A percentile compares a stretch with the other conserved stretches of the same genome.
These are phyloP conservation scores for Physcomitrellopsis africana DNA, from an alignment of 225 moss, liverwort and hornwort genomes.

Conservation along the genomic window DNA sequence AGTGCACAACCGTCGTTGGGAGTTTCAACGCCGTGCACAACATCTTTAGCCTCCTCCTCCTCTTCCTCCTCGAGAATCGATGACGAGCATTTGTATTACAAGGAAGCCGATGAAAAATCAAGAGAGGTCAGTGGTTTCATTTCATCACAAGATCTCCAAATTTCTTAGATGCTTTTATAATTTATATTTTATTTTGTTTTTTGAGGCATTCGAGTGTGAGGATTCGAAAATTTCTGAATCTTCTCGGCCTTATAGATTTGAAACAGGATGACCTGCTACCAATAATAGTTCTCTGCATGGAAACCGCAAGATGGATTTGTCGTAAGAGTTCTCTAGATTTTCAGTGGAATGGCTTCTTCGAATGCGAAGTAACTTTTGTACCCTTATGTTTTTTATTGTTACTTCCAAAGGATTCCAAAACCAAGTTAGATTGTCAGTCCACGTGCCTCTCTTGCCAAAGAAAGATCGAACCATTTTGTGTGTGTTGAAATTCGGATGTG, in stretches of 20 bases:
- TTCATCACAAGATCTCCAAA: background rate
- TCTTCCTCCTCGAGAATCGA: conserved; percentile 25
- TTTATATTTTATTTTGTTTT: too few relatives aligned
- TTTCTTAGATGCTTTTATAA: too few relatives aligned
- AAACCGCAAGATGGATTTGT: too few relatives aligned
- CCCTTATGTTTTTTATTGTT: background rate
- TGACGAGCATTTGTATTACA: conserved; percentile 43
- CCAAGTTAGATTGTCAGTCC: background rate
- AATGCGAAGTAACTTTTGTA: background rate
- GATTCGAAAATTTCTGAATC: too few relatives aligned
- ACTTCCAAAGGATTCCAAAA: too few relatives aligned
- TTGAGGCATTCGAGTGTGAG: too few relatives aligned
- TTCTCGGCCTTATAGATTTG: background rate
- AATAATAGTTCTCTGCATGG: too few relatives aligned
- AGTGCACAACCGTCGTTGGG: conserved; percentile 33
- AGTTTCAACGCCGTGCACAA: conserved; percentile 18
- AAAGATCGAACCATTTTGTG: background rate
- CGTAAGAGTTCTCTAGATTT: background rate
- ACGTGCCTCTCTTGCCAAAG: background rate
- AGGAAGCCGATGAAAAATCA: conserved; percentile 50
- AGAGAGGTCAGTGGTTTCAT: conserved; percentile 39
- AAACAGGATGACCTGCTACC: background rate
- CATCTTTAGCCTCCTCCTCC: conserved; percentile 9
- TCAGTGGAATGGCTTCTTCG: background rate
- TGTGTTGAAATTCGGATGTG: background rate